Percentiles rank a stretch among this genome's conserved stretches.
Evolutionary conservation across 768 basidiomycete species (phyloP).

Genomic region (Hypholoma fasciculare): DNA sequence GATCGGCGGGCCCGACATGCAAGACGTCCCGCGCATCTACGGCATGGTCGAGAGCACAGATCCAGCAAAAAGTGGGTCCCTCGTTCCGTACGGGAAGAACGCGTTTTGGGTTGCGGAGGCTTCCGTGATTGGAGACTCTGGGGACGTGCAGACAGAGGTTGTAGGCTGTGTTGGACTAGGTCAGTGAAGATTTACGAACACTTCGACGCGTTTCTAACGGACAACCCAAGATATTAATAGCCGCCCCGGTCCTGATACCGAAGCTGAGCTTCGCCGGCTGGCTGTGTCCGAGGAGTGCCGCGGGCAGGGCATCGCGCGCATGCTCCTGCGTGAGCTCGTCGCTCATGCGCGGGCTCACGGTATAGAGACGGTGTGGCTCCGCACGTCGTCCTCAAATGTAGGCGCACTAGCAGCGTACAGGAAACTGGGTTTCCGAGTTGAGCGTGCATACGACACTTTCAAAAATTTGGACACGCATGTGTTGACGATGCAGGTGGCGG

Average conservation of each 20-base stretch:
- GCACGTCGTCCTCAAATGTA: conserved; percentile 13
- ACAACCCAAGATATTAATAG: not conserved
- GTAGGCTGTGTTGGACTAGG: conserved; percentile 23
- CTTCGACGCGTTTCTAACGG: not conserved
- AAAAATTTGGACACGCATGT: conserved; percentile 1
- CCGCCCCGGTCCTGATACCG: conserved; percentile 7
- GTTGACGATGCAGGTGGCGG: not conserved
- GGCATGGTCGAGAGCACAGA: not conserved
- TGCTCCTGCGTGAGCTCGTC: conserved; percentile 14
- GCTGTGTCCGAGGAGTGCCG: conserved; percentile 22
- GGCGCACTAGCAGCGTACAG: conserved; percentile 16
- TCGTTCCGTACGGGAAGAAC: conserved; percentile 7
- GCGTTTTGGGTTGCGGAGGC: conserved; percentile 27
- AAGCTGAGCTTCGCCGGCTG: conserved; percentile 25
- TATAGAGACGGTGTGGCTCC: conserved; percentile 9
- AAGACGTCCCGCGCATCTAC: conserved; percentile 19
- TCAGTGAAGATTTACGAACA: not conserved
- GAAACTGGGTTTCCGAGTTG: conserved; percentile 11
- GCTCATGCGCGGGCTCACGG: conserved; percentile 14
- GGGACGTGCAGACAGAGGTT: conserved; percentile 5
- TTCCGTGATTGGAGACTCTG: not conserved
- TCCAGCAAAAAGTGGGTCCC: not conserved
- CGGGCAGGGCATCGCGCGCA: conserved; percentile 18
- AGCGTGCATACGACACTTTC: not conserved
- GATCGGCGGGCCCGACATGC: conserved; percentile 16